Evolutionary conservation across 2,329 filamentous ascomycete species (phyloP).

Genomic region (Penicillium sp.): DNA sequence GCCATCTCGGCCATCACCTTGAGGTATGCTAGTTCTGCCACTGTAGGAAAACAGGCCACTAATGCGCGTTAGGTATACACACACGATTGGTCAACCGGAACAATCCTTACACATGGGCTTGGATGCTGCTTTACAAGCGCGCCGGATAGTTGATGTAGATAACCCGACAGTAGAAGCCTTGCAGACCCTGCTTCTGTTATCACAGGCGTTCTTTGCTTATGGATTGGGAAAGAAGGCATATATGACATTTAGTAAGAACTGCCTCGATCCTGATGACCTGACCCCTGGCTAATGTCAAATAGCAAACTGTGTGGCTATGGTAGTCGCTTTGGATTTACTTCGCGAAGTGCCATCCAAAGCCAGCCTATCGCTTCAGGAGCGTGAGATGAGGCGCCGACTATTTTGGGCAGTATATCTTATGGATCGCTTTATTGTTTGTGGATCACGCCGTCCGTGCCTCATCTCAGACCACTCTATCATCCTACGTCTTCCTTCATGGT

Average conservation of each 20-base stretch:
- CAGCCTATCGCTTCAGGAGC: conserved; percentile 64
- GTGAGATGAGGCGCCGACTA: conserved; percentile 73
- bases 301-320: conserved; percentile 80
- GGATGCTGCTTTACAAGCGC: conserved; percentile 69
- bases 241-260: conserved; percentile 70
- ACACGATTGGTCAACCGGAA: conserved; percentile 66
- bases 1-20: conserved; percentile 60
- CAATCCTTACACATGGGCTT: conserved; percentile 68
- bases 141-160: conserved; percentile 71
- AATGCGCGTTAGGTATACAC: conserved; percentile 61
- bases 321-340: conserved; percentile 76
- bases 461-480: conserved; percentile 75
- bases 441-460: conserved; percentile 77
- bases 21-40: conserved; percentile 49
- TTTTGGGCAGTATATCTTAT: conserved; percentile 90
- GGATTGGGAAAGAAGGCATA: conserved; percentile 83
- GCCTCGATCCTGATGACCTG: not conserved
- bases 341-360: conserved; percentile 67
- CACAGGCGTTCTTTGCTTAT: conserved; percentile 71
- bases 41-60: conserved; percentile 18
- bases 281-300: not conserved
- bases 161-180: conserved; percentile 77
- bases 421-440: conserved; percentile 78
- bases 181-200: conserved; percentile 72
- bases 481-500: conserved; percentile 73